Percentiles rank a stretch among this genome's conserved stretches.
phyloP scores from a whole-genome alignment of 169 alveolate genomes.

The Cystoisospora suis region DNA sequence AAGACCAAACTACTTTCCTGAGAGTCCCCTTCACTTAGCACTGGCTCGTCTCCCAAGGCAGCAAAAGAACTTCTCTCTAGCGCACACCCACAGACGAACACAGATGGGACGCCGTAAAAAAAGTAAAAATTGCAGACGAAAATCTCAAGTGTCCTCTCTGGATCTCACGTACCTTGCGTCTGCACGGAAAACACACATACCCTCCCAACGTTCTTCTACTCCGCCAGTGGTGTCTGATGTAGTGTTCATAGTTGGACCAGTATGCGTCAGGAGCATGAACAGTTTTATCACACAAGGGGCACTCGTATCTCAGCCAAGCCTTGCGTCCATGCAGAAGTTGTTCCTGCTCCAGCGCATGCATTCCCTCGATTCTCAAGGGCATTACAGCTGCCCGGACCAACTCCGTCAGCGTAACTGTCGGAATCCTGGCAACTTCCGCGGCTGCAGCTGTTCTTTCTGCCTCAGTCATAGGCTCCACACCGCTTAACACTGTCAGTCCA shows the following conservation, averaged over 20 bases:
- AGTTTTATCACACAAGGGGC: conserved; percentile 71
- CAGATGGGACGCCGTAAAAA: not conserved
- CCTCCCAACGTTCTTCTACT: conserved; percentile 70
- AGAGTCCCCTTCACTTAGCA: no score
- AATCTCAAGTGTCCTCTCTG: no score
- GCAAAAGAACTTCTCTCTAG: not conserved
- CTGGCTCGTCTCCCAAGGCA: conserved; percentile 17
- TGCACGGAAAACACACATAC: conserved; percentile 76
- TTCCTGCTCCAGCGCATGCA: conserved; percentile 73
- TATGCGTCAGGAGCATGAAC: conserved; percentile 69
- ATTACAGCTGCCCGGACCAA: conserved; percentile 73
- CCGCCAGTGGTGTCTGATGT: conserved; percentile 68
- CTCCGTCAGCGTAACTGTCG: conserved; percentile 62
- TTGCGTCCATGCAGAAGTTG: conserved; percentile 70
- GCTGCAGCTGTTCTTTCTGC: conserved; percentile 59
- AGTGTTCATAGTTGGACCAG: conserved; percentile 65
- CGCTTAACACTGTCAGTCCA: conserved; percentile 9
- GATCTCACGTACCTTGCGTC: conserved; percentile 13
- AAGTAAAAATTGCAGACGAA: not conserved
- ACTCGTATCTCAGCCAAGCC: conserved; percentile 69
- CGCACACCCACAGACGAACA: not conserved
- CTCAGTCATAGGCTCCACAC: conserved; percentile 38
- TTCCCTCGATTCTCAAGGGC: conserved; percentile 75
- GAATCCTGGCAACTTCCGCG: not conserved
- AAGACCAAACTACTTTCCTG: no score